These are phyloP conservation scores for Claviceps maximensis DNA, from an alignment of 2,329 filamentous ascomycete genomes.

Conservation along the genomic window DNA sequence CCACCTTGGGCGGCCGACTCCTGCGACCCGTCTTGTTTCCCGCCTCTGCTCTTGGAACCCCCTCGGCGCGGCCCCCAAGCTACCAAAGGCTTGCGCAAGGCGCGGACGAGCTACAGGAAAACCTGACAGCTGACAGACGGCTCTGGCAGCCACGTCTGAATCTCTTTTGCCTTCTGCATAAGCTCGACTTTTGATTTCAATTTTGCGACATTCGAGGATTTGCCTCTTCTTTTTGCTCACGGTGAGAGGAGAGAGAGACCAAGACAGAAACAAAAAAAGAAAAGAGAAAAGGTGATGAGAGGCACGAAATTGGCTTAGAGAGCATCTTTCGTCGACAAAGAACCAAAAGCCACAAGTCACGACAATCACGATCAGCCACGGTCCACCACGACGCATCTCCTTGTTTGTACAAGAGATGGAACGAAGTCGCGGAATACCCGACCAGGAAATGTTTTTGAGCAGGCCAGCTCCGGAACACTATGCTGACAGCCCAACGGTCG, in stretches of 20 bases:
- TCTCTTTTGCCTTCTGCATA: too few species aligned
- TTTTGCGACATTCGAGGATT: neutral
- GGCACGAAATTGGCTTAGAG: neutral
- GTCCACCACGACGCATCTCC: neutral
- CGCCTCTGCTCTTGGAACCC: neutral
- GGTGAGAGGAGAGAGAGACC: neutral
- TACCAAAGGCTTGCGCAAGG: too few species aligned
- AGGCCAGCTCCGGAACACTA: slow-evolving; percentile 37
- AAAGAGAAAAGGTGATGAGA: neutral
- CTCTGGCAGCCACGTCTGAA: too few species aligned
- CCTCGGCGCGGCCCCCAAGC: too few species aligned
- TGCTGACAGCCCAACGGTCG: slow-evolving; percentile 63
- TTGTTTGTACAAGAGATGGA: slow-evolving; percentile 27
- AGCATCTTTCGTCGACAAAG: neutral
- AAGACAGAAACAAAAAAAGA: too few species aligned
- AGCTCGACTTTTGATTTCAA: neutral
- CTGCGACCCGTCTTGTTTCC: slow-evolving; percentile 8
- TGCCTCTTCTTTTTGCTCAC: neutral
- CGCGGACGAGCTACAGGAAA: slow-evolving; percentile 1
- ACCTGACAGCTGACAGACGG: neutral
- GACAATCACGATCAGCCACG: neutral
- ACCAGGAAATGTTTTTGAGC: slow-evolving; percentile 74
- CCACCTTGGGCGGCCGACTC: slow-evolving; percentile 10
- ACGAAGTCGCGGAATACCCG: slow-evolving; percentile 50
- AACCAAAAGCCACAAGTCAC: neutral